These are phyloP conservation scores for Penicillium sp. DNA, from an alignment of 2,329 filamentous ascomycete genomes.

Conservation along the genomic window DNA sequence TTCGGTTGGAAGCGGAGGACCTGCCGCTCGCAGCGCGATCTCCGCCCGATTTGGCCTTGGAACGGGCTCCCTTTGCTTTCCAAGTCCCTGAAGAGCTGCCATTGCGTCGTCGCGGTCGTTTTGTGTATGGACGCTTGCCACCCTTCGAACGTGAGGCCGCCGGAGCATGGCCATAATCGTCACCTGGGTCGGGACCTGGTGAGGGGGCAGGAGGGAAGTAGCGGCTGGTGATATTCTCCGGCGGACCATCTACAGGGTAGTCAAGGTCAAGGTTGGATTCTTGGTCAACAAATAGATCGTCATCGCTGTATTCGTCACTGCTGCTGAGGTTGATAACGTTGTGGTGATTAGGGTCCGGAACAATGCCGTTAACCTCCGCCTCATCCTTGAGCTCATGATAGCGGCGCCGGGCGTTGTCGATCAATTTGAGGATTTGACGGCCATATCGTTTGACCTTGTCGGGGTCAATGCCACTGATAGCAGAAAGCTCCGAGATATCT, in stretches of 20 bases:
- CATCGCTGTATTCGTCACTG: conserved; percentile 36
- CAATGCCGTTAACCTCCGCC: conserved; percentile 44
- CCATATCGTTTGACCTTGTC: conserved; percentile 44
- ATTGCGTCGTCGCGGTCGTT: conserved; percentile 24
- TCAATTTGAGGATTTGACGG: conserved; percentile 37
- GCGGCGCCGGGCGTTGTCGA: conserved; percentile 35
- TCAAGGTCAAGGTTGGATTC: conserved; percentile 20
- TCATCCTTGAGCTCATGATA: conserved; percentile 43
- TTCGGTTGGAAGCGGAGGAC: conserved; percentile 18
- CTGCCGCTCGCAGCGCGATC: conserved; percentile 16
- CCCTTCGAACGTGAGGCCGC: conserved; percentile 17
- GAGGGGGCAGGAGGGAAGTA: conserved; percentile 28
- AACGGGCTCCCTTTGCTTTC: conserved; percentile 20
- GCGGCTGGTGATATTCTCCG: conserved; percentile 26
- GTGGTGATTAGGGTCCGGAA: conserved; percentile 41
- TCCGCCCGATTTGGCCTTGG: conserved; percentile 19
- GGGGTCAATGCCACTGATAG: conserved; percentile 38
- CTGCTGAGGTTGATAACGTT: conserved; percentile 42
- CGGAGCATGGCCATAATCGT: conserved; percentile 16
- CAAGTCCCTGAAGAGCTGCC: conserved; percentile 15
- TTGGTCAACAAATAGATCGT: conserved; percentile 28
- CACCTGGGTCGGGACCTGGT: conserved; percentile 18
- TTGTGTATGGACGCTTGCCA: conserved; percentile 23
- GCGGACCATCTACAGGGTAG: conserved; percentile 12
- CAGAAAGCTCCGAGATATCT: conserved; percentile 36